Conservation (phyloP, 2,329 filamentous ascomycete genomes). For the Neopestalotiopsis rosae region DNA sequence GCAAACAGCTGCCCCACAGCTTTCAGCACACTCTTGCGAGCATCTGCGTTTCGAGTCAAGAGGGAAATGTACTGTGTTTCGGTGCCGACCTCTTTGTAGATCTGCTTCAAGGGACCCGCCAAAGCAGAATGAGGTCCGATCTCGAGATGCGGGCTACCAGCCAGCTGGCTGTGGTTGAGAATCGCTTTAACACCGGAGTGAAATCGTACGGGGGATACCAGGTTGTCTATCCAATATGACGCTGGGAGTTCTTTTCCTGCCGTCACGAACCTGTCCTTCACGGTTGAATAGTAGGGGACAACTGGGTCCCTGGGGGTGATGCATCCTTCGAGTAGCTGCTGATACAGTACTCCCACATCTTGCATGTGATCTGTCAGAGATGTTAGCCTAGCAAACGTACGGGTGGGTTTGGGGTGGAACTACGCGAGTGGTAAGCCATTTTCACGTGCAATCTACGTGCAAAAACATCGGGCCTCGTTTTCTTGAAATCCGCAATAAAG, state of each 20-base stretch:
- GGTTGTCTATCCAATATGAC: slow-evolving; percentile 33
- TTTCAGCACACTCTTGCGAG: neutral
- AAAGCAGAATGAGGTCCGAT: slow-evolving; percentile 22
- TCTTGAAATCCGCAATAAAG: slow-evolving; percentile 34
- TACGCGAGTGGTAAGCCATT: slow-evolving; percentile 48
- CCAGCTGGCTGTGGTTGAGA: neutral
- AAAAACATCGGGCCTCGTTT: slow-evolving; percentile 34
- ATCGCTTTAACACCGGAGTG: slow-evolving; percentile 15
- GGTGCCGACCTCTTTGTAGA: slow-evolving; percentile 11
- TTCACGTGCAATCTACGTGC: slow-evolving; percentile 41
- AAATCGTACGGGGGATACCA: slow-evolving; percentile 36
- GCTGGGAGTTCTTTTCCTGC: slow-evolving; percentile 29
- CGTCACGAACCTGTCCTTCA: slow-evolving; percentile 30
- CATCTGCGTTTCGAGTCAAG: slow-evolving; percentile 1
- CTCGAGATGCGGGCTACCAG: slow-evolving; percentile 18
- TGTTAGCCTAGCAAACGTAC: slow-evolving; percentile 10
- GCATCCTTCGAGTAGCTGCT: slow-evolving; percentile 18
- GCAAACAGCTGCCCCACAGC: slow-evolving; percentile 12
- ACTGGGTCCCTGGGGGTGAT: slow-evolving; percentile 19
- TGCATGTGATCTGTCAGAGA: slow-evolving; percentile 26
- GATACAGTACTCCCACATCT: slow-evolving; percentile 24
- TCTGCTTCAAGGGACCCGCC: slow-evolving; percentile 22
- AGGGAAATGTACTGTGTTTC: neutral
- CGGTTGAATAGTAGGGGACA: slow-evolving; percentile 32
- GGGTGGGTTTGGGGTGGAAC: neutral